These are phyloP conservation scores for Bauhinia variegata DNA, from an alignment of 306 rosid genomes.

Conservation along the genomic window DNA sequence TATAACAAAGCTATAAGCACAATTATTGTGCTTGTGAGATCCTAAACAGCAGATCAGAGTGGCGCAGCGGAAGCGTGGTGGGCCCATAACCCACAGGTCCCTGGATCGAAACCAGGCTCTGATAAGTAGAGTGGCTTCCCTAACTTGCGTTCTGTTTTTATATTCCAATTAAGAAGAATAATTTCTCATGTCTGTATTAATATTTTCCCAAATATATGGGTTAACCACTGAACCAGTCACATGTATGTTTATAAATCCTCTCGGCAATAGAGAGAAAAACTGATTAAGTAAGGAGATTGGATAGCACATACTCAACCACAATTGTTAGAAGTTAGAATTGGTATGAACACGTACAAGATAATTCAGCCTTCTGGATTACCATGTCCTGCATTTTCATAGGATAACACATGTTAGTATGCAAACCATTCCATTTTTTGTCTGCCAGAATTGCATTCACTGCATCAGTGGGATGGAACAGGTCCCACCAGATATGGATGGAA, in stretches of 20 bases:
- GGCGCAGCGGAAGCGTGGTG: too few relatives aligned
- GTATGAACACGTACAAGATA: conserved; percentile 24
- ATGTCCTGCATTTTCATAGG: conserved; percentile 77
- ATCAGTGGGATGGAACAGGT: conserved; percentile 93
- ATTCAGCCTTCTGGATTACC: conserved; percentile 39
- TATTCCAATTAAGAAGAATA: too few relatives aligned
- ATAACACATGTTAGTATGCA: conserved; percentile 71
- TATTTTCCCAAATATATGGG: conserved; percentile 29
- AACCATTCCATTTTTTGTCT: conserved; percentile 77
- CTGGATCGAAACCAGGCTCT: too few relatives aligned
- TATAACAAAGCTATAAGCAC: too few relatives aligned
- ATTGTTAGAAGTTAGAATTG: conserved; percentile 7
- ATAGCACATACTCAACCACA: neutral
- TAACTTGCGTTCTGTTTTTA: too few relatives aligned
- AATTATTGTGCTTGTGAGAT: too few relatives aligned
- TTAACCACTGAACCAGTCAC: too few relatives aligned
- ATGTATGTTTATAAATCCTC: conserved; percentile 24
- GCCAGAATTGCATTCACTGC: conserved; percentile 81
- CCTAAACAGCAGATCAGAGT: too few relatives aligned
- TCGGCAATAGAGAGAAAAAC: too few relatives aligned
- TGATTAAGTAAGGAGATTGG: neutral
- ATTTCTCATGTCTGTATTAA: neutral
- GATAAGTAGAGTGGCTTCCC: too few relatives aligned
- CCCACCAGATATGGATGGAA: conserved; percentile 90
- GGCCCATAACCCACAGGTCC: too few relatives aligned